Base-by-base conservation (phyloP, 2,329 filamentous ascomycete genomes). In the Phoma sp. region DNA sequence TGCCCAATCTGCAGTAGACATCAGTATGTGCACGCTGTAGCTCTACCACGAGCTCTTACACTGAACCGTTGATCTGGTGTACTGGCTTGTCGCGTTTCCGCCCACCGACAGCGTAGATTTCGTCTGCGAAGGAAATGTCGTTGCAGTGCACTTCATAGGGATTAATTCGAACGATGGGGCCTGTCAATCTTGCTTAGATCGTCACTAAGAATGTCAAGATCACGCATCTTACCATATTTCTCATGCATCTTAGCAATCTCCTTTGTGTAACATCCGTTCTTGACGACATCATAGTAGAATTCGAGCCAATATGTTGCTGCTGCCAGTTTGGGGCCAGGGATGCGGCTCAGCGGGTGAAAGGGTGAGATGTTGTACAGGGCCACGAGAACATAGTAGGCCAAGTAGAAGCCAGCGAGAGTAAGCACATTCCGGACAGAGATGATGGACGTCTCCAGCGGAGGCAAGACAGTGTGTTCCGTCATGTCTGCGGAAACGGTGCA, bases 241-340 rank as follows among this genome's bases (percentile, higher is more conserved):
- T 68, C 56, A 50, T 78, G 75, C 66, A 77, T 65, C 42, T 65
- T 66, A 10, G 65, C 57, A 27, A 77, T 73, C 55, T 72, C 60
- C 27, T 66, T 71, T 0, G 65, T 64, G 38, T 70, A 75, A 42
- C 67, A 64, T 0, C 72, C 73, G 10, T 60, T 60, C 25, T 58
- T 55, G 13, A 72, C 40, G 7, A 72, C 63, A 61, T 77, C 74
- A 55, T 74, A 66, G 51, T 75, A 77, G 22, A 72, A 68, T 29
- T 76, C 72, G 4, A 72, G 73, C 48, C 62, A 59, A 24, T 66
- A 65, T 1, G 74, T 73, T 18, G 70, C 62, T 8, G 73, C 74
- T 8, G 73, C 69, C 13, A 75, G 39, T 47, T 58, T 72, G 7
- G 71, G 71, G 10, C 72, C 72, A 6, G 72, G 72, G 30, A 75